phyloP scores from a whole-genome alignment of 306 rosid species.

The Phaseolus lunatus region DNA sequence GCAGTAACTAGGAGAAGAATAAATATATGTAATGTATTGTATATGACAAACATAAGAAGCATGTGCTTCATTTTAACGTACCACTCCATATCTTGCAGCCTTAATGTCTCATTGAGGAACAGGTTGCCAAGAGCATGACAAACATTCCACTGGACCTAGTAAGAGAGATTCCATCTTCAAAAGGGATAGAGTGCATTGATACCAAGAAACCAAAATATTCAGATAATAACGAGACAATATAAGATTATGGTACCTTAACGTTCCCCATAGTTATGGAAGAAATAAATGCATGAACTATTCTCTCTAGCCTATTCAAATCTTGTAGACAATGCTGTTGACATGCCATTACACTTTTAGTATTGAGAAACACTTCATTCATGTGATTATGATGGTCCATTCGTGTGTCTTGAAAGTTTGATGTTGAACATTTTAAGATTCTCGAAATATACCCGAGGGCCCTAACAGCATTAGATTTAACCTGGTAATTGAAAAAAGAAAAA shows the following conservation, averaged over 20 bases:
- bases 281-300: slow-evolving; percentile 78
- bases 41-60: not conserved
- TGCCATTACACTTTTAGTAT: slow-evolving; percentile 40
- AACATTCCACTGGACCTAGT: slow-evolving; percentile 98
- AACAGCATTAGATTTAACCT: slow-evolving; percentile 98
- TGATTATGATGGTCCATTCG: slow-evolving; percentile 39
- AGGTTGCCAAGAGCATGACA: slow-evolving; percentile 97
- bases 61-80: slow-evolving; percentile 45
- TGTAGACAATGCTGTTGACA: slow-evolving; percentile 46
- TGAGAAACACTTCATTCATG: slow-evolving; percentile 39
- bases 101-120: slow-evolving; percentile 85
- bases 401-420: slow-evolving; percentile 48
- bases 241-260: slow-evolving; percentile 74
- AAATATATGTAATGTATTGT: not conserved
- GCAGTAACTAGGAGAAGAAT: not conserved
- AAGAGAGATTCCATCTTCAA: slow-evolving; percentile 39
- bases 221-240: slow-evolving; percentile 23
- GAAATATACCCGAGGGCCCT: slow-evolving; percentile 98
- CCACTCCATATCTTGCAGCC: slow-evolving; percentile 88
- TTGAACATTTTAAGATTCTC: slow-evolving; percentile 68
- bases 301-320: slow-evolving; percentile 64
- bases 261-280: slow-evolving; percentile 86
- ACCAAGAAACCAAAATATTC: slow-evolving; percentile 30
- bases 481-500: slow-evolving; percentile 37
- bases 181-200: slow-evolving; percentile 22